Evolutionary conservation across 2,329 filamentous ascomycete species (phyloP).

Genomic region (Penicillium paneum): DNA sequence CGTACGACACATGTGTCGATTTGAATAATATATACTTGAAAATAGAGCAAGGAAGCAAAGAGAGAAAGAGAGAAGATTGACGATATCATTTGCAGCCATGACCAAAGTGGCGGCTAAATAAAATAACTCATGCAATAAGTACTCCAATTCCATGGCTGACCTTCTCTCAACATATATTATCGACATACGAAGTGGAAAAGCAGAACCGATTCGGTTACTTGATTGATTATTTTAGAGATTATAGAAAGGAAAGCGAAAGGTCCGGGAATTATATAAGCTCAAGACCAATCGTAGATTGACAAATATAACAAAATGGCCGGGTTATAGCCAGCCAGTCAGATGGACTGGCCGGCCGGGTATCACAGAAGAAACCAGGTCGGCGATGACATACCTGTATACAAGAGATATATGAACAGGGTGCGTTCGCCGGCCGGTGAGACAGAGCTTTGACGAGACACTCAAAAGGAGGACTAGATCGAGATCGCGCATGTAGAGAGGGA

Average conservation of each 20-base stretch:
- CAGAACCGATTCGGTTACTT: no score
- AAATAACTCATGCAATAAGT: background rate
- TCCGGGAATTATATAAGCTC: no score
- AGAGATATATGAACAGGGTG: background rate
- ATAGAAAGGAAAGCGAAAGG: conserved; percentile 1
- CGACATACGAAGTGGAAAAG: conserved; percentile 1
- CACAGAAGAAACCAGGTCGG: conserved; percentile 11
- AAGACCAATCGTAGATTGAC: background rate
- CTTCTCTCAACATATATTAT: background rate
- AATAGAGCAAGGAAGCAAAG: background rate
- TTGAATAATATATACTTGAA: no score
- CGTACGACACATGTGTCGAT: no score
- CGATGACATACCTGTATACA: background rate
- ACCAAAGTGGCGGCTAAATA: background rate
- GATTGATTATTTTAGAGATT: conserved; percentile 11
- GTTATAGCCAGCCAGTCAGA: conserved; percentile 8
- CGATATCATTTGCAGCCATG: background rate
- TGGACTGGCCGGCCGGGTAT: conserved; percentile 18
- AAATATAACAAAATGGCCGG: conserved; percentile 5
- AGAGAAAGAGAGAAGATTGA: background rate
- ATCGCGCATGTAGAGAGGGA: background rate
- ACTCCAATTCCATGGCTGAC: background rate
- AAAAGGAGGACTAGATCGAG: background rate
- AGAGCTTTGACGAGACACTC: background rate
- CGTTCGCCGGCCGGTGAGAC: background rate